These are phyloP conservation scores for Tolypocladium ovalisporum DNA, from an alignment of 2,329 filamentous ascomycete species.

Conservation along the genomic window DNA sequence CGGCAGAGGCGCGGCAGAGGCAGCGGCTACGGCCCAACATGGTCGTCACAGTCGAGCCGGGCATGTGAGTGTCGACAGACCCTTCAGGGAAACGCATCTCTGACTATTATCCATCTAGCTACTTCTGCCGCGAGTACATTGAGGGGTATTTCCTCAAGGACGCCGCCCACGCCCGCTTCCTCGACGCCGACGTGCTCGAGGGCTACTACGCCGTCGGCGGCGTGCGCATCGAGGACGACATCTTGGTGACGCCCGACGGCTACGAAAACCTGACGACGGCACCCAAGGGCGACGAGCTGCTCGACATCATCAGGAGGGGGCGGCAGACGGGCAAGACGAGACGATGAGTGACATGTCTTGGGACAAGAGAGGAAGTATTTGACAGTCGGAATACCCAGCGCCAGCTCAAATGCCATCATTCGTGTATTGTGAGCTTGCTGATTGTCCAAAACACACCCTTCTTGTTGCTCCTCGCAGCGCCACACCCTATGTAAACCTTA, in stretches of 20 bases:
- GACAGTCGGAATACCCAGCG: background rate
- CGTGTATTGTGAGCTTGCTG: background rate
- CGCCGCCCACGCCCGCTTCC: conserved; percentile 47
- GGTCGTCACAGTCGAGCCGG: conserved; percentile 72
- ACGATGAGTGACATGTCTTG: background rate
- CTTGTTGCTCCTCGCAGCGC: background rate
- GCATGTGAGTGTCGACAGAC: conserved; percentile 37
- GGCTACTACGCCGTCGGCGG: conserved; percentile 72
- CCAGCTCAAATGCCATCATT: background rate
- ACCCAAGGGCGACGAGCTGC: conserved; percentile 63
- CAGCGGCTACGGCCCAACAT: conserved; percentile 47
- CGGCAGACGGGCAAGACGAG: background rate
- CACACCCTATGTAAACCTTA: no score
- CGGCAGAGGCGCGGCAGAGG: conserved; percentile 13
- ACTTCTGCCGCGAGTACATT: conserved; percentile 66
- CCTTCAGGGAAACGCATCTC: background rate
- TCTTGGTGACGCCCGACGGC: conserved; percentile 67
- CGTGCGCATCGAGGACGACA: conserved; percentile 85
- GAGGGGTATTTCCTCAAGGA: conserved; percentile 56
- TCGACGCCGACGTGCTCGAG: conserved; percentile 54
- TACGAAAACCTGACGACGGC: conserved; percentile 76
- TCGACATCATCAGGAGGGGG: conserved; percentile 45
- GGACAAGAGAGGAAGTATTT: background rate
- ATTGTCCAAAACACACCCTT: background rate
- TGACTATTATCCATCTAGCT: conserved; percentile 31